Evolutionary conservation across 345 rosid genomes (phyloP).

Genomic region (Cardamine chenopodiifolia): DNA sequence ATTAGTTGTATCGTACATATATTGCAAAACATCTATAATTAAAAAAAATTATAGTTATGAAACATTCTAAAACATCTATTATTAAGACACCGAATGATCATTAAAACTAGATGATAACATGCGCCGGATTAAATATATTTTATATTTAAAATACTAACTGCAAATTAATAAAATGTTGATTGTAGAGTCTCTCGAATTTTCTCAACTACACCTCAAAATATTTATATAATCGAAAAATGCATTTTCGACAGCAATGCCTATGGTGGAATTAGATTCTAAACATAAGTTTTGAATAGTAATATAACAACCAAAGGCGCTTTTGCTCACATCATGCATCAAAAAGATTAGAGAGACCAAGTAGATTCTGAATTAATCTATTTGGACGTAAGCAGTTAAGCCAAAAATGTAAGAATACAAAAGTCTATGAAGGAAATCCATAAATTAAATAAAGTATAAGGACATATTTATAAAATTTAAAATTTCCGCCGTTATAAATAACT

Average conservation of each 20-base stretch:
- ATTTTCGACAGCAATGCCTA: conserved; percentile 34
- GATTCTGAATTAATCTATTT: conserved; percentile 24
- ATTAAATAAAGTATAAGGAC: background rate
- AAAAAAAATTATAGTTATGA: no score
- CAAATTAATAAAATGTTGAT: conserved; percentile 15
- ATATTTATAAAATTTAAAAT: background rate
- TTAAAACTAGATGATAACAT: background rate
- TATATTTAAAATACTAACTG: background rate
- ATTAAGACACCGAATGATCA: background rate
- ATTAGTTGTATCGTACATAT: background rate
- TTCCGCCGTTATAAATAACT: conserved; percentile 30
- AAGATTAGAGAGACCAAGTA: conserved; percentile 18
- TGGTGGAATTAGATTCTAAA: conserved; percentile 40
- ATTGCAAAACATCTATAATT: no score
- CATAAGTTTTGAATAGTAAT: conserved; percentile 25
- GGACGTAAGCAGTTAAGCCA: background rate
- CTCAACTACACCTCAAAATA: conserved; percentile 8
- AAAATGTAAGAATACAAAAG: conserved; percentile 12
- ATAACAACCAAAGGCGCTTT: conserved; percentile 30
- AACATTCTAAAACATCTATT: no score
- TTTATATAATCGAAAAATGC: conserved; percentile 25
- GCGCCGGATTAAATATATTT: background rate
- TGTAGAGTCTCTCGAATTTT: conserved; percentile 20
- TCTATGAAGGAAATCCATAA: background rate
- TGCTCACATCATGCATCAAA: conserved; percentile 34